Evolutionary conservation across 164 flowering plant species (phyloP), one percentile per base, ranked within the genome.

Genomic region (Stephania japonica): DNA sequence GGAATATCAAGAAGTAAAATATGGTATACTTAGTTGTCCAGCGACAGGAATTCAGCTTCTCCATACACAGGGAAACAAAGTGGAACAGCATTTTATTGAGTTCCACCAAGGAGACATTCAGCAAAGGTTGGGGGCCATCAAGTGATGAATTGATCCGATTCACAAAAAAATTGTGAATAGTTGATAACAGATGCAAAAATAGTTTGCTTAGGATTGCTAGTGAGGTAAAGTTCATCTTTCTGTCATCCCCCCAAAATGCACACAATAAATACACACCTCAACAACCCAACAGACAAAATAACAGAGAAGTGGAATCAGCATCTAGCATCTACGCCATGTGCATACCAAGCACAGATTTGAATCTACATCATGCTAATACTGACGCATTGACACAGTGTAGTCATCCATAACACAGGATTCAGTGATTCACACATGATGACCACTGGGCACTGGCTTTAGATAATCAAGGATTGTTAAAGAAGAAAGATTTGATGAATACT

Each of bases 401-500:
- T 56, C 23, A 21, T 19, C 63, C 23, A 5, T 6, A 14, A 44
- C 21, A 53, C n/a, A 21, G 23, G n/a, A 16, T 56, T 56, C 18
- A 19, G 38, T 32, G 38, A 32, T 32, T 32, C 38, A 32, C 38
- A 32, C 38, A 32, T 32, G 38, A 32, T 32, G 38, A 32, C 38
- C 38, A 32, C 38, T 32, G 4, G 38, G 38, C 38, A 41, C 65
- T 1, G n/a, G 18, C 32, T 67, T 12, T 18, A 71, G 42, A 63
- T 21, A 53, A 32, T 9, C 6, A 61, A 18, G 70, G 14, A 72
- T 42, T 23, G 38, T 67, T 65, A 24, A 21, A 47, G 67, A 49
- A 49, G 18, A 67, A 73, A 42, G 74, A 75, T 50, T 73, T 59
- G 79, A 77, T 53, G 25, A 76, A 78, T 90, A 90, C 91, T 87